Base-by-base conservation (phyloP, 2,329 filamentous ascomycete species). In the Xylariaceae sp. region DNA sequence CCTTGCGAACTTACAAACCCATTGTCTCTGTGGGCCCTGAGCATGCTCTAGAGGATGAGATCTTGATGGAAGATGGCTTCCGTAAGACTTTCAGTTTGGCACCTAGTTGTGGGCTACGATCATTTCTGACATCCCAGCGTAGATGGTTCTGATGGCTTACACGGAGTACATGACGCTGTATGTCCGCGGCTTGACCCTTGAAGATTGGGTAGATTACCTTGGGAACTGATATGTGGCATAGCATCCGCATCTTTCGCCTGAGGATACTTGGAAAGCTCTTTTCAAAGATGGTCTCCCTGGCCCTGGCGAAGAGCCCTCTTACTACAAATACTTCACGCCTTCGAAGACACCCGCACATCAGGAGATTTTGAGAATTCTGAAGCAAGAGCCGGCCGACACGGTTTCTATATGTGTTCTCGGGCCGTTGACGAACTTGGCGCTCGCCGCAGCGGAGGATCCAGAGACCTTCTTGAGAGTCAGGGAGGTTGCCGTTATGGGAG, bases 401-500 rank as follows among this genome's bases (percentile, higher is more conserved):
- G 83, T 99, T 60, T 91, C 87, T n/a, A 88, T 99, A 64, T 83
- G 96, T 35, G 89, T 89, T 19, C 78, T 97, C 43, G 94, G 94
- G 0, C 94, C 94, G 1, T 74, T 97, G 59, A 97, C 94, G n/a
- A 99, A 96, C 66, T 73, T 96, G 30, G 94, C 94, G 1, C 71
- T 95, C 22, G 94, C 94, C 3, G 91, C 94, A 2, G 85, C 90
- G 12, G 83, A 90, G 62, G 92, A 97, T 59, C 86, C 91, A 0
- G 89, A 92, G 68, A 86, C 90, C 0, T 96, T 99, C 68, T 76
- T 99, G 48, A 83, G 84, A 39, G 89, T 85, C 43, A 95, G 95
- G 68, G 90, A 97, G 69, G 80, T 99, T 3, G 86, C 96, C 4
- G 88, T 96, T 42, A 99, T 99, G 94, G 94, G 92, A 51, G 94